These are phyloP conservation scores for Xylaria multiplex DNA, from an alignment of 2,329 filamentous ascomycete genomes.

Conservation along the genomic window DNA sequence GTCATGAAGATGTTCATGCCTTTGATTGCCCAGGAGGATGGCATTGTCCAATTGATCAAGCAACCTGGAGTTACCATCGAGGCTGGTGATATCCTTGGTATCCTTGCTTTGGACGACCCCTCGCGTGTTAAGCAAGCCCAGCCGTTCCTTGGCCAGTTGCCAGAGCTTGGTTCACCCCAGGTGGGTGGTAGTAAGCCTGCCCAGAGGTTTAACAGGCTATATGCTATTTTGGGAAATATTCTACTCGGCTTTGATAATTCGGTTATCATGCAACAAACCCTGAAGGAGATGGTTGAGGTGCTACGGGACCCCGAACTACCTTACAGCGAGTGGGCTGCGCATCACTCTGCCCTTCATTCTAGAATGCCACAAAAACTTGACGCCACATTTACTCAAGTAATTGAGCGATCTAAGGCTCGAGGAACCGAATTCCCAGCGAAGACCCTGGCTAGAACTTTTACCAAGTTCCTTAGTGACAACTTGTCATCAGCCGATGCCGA, in stretches of 20 bases:
- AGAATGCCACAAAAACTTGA: conserved; percentile 97
- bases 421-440: conserved; percentile 92
- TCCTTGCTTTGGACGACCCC: conserved; percentile 93
- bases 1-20: conserved; percentile 99
- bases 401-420: conserved; percentile 82
- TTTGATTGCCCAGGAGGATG: conserved; percentile 91
- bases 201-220: conserved; percentile 82
- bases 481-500: conserved; percentile 77
- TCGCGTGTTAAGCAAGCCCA: conserved; percentile 96
- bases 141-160: conserved; percentile 90
- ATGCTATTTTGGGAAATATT: conserved; percentile 85
- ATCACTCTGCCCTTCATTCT: conserved; percentile 95
- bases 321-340: conserved; percentile 95
- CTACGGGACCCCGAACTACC: conserved; percentile 89
- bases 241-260: conserved; percentile 96
- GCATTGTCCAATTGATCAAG: conserved; percentile 98
- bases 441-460: conserved; percentile 82
- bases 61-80: conserved; percentile 98
- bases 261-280: conserved; percentile 87
- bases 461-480: conserved; percentile 90
- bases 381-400: conserved; percentile 79
- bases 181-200: conserved; percentile 91
- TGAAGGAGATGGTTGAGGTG: conserved; percentile 90
- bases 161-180: conserved; percentile 84
- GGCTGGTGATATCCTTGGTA: conserved; percentile 98